Conservation (phyloP, 2,329 filamentous ascomycete species). For the Eutypa lata region DNA sequence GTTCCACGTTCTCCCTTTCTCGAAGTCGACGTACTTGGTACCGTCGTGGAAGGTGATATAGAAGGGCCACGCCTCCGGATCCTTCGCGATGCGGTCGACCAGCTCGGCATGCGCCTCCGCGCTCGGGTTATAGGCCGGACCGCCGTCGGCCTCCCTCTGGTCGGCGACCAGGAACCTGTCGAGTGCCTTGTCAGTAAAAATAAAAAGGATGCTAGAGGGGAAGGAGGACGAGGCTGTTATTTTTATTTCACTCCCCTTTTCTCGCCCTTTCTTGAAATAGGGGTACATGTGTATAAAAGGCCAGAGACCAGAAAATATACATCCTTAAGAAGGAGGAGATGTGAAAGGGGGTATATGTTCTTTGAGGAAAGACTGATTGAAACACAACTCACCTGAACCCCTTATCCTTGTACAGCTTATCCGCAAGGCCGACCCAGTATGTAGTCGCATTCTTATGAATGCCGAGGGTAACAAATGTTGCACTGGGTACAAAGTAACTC, state of each 20-base stretch:
- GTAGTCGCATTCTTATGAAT: not conserved
- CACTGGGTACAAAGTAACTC: not conserved
- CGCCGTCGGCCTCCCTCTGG: not conserved
- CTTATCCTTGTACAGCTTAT: constrained; percentile 3
- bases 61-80: constrained; percentile 1
- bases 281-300: no score
- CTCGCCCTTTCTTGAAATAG: no score
- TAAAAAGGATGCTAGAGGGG: no score
- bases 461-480: not conserved
- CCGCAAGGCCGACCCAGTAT: constrained; percentile 1
- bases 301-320: not conserved
- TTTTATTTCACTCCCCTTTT: no score
- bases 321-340: not conserved
- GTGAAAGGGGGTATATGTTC: no score
- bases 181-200: not conserved
- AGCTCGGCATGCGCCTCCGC: constrained; percentile 3
- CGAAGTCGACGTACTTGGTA: not conserved
- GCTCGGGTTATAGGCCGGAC: not conserved
- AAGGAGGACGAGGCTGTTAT: not conserved
- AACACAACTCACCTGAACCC: constrained; percentile 1
- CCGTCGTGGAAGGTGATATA: not conserved
- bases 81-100: not conserved
- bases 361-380: no score
- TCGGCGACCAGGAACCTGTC: constrained; percentile 2
- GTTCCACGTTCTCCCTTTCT: not conserved